Percentiles rank a stretch among this genome's conserved stretches.
These are phyloP conservation scores for Coemansia brasiliensis DNA, from an alignment of 192 early-diverging fungal species.

Conservation along the genomic window DNA sequence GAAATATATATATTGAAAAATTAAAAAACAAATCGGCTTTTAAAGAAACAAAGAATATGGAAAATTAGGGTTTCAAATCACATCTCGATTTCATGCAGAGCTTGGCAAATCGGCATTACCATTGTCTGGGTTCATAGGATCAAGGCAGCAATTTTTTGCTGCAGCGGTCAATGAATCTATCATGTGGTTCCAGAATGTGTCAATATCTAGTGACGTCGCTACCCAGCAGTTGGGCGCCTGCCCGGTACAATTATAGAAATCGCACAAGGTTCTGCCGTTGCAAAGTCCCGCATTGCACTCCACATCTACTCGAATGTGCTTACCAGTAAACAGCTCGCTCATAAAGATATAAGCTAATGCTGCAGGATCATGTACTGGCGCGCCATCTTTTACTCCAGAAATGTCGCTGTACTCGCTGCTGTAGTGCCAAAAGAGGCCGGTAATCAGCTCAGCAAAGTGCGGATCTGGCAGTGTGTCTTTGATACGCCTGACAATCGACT, in stretches of 20 bases:
- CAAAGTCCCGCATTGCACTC: slow-evolving; percentile 6
- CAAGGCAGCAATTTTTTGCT: not conserved
- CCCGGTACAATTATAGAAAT: slow-evolving; percentile 2
- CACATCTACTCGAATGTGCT: slow-evolving; percentile 12
- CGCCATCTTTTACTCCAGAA: slow-evolving; percentile 16
- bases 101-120: too few relatives aligned
- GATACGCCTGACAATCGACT: slow-evolving; percentile 21
- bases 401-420: slow-evolving; percentile 9
- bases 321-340: slow-evolving; percentile 17
- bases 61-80: too few relatives aligned
- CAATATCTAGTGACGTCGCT: slow-evolving; percentile 14
- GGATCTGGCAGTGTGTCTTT: slow-evolving; percentile 1
- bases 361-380: slow-evolving; percentile 32
- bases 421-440: slow-evolving; percentile 17
- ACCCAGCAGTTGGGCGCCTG: slow-evolving; percentile 24
- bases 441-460: slow-evolving; percentile 17
- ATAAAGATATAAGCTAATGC: slow-evolving; percentile 28
- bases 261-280: slow-evolving; percentile 16
- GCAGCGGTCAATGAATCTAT: slow-evolving; percentile 12
- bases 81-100: too few relatives aligned
- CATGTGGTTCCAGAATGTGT: slow-evolving; percentile 32
- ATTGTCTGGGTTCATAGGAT: too few relatives aligned
- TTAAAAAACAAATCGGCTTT: not conserved
- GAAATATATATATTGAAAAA: slow-evolving; percentile 1
- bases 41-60: too few relatives aligned